phyloP scores from a whole-genome alignment of 208 protist species.

The Acanthamoeba triangularis region DNA sequence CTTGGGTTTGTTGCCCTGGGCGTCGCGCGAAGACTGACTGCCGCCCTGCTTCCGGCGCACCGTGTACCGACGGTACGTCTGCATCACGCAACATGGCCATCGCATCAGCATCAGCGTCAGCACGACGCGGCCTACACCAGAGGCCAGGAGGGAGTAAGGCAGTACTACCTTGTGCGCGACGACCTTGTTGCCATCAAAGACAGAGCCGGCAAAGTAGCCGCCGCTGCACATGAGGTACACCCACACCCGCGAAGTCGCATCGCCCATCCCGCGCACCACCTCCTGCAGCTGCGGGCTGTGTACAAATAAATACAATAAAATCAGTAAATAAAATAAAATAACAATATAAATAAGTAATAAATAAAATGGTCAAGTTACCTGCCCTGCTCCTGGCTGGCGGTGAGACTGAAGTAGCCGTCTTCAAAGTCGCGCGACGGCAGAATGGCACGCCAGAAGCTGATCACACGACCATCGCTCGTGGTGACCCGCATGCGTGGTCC shows the following conservation, averaged over 20 bases:
- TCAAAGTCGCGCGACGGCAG: neutral
- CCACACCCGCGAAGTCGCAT: conserved; percentile 31
- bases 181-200: conserved; percentile 35
- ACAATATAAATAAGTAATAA: conserved; percentile 11
- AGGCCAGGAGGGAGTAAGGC: neutral
- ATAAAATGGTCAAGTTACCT: neutral
- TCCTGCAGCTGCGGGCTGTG: conserved; percentile 3
- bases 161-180: conserved; percentile 69
- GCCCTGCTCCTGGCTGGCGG: conserved; percentile 20
- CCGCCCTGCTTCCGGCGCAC: conserved; percentile 83
- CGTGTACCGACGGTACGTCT: conserved; percentile 83
- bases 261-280: conserved; percentile 5
- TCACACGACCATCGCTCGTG: neutral
- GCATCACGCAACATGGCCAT: neutral
- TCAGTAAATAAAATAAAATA: neutral
- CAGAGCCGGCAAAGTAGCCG: conserved; percentile 79
- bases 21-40: conserved; percentile 79
- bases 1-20: conserved; percentile 70
- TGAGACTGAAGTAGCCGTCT: neutral
- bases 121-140: neutral
- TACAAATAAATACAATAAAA: neutral
- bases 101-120: neutral
- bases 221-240: conserved; percentile 77
- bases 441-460: conserved; percentile 69
- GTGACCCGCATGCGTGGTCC: neutral